Evolutionary conservation across 768 basidiomycete genomes (phyloP).

Genomic region (Gautieria morchelliformis): DNA sequence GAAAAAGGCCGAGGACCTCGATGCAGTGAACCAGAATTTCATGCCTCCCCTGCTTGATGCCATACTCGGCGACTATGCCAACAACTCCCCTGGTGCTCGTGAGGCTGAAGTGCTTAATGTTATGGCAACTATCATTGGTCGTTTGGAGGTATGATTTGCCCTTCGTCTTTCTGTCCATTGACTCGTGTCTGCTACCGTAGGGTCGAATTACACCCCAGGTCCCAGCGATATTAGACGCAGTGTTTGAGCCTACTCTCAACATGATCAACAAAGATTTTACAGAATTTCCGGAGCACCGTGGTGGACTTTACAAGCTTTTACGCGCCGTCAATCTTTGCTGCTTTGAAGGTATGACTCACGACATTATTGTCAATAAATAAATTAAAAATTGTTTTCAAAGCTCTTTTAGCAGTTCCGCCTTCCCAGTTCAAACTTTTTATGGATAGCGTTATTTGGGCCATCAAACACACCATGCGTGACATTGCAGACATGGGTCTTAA

Average conservation of each 20-base stretch:
- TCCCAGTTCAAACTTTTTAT: conserved; percentile 94
- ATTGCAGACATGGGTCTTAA: conserved; percentile 88
- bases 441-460: conserved; percentile 99
- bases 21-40: conserved; percentile 82
- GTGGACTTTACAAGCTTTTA: conserved; percentile 93
- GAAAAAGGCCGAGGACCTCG: conserved; percentile 93
- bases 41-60: conserved; percentile 95
- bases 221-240: conserved; percentile 88
- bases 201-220: conserved; percentile 85
- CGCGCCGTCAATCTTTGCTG: conserved; percentile 87
- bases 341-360: conserved; percentile 72
- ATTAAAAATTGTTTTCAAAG: conserved; percentile 25
- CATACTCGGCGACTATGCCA: conserved; percentile 93
- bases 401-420: conserved; percentile 79
- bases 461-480: conserved; percentile 99
- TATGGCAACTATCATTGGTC: conserved; percentile 87
- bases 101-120: conserved; percentile 97
- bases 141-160: conserved; percentile 51
- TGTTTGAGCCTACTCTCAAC: conserved; percentile 91
- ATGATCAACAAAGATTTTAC: conserved; percentile 99
- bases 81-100: conserved; percentile 85
- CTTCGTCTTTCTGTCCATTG: conserved; percentile 7
- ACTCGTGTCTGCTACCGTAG: conserved; percentile 30
- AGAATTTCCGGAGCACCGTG: conserved; percentile 97
- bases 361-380: background rate